Conservation (phyloP, 1,139 yeast genomes). For the Magnusiomyces magnusii region DNA sequence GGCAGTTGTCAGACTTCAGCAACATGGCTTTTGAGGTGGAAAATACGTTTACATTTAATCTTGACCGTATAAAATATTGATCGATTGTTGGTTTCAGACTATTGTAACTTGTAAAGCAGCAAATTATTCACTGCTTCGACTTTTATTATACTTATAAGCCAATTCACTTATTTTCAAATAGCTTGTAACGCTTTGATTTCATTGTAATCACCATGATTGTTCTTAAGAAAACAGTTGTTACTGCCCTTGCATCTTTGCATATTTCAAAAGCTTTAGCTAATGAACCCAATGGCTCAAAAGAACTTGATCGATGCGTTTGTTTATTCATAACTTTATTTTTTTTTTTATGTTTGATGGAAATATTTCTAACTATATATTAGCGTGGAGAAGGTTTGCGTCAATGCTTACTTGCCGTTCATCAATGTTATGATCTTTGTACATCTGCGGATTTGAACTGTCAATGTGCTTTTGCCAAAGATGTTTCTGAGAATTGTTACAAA, state of each 20-base stretch:
- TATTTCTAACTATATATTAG: slow-evolving; percentile 7
- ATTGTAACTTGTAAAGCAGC: too few relatives aligned
- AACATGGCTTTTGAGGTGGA: not conserved
- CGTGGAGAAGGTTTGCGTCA: slow-evolving; percentile 13
- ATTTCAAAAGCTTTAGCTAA: not conserved
- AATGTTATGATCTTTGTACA: slow-evolving; percentile 19
- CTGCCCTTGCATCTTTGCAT: not conserved
- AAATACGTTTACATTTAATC: not conserved
- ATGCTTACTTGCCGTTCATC: slow-evolving; percentile 14
- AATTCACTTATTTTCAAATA: not conserved
- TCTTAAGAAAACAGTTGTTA: not conserved
- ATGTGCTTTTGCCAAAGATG: slow-evolving; percentile 21
- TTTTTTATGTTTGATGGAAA: not conserved
- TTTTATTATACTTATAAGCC: too few relatives aligned
- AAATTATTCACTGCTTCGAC: not conserved
- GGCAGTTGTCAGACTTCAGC: not conserved
- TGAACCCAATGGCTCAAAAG: not conserved
- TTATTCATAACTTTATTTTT: not conserved
- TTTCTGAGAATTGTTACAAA: slow-evolving; percentile 18
- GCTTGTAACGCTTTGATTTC: not conserved
- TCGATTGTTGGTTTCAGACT: too few relatives aligned
- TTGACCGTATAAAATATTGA: too few relatives aligned
- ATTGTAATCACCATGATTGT: not conserved
- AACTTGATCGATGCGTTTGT: not conserved
- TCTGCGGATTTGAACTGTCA: slow-evolving; percentile 22